Evolutionary conservation across 2,329 filamentous ascomycete species (phyloP), one percentile per base, ranked within the genome.

Genomic region (Boeremia exigua): DNA sequence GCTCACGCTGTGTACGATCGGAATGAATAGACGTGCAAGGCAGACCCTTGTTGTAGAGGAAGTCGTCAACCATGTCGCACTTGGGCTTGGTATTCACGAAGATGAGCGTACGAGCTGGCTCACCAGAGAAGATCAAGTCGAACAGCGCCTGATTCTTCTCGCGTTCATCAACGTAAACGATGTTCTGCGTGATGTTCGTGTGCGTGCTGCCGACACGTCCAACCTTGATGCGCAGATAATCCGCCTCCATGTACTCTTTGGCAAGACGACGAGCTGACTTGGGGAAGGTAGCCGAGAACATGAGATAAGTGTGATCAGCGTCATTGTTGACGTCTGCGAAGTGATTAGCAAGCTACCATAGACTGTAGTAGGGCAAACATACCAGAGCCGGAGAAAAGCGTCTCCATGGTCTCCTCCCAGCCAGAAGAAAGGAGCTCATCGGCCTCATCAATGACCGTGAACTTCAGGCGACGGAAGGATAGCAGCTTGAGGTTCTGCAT

Each of bases 201-300:
- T 96, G 92, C 0, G 90, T 87, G 62, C 89, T 91, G 30, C 95
- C 95, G 25, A 92, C 86, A 67, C 94, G 91, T 28, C 95, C 95
- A 60, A 98, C 90, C 38, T 88, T 89, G 74, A 99, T 87, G 19
- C 90, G 90, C 46, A 96, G 82, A 67, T 92, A 87, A 37, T 91
- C 86, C 10, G 85, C 80, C 0, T 88, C 81, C 54, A 99, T 85
- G 69, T 93, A 90, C 27, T 89, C 82, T 55, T 86, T 87, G 10
- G 93, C 94, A 12, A 98, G 78, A 23, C 88, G 82, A 28, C 92
- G 91, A 60, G 91, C 86, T 0, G 79, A 80, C 78, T 90, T 92
- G 36, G 93, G 91, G 76, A 99, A 98, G 0, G 95, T 98, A 0
- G 95, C 95, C 0, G 92, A 96, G 75, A 98, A 98, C 79, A 99